Evolutionary conservation across 2,329 filamentous ascomycete species (phyloP), one percentile per base, ranked within the genome.

Genomic region (Fusarium albosuccineum): DNA sequence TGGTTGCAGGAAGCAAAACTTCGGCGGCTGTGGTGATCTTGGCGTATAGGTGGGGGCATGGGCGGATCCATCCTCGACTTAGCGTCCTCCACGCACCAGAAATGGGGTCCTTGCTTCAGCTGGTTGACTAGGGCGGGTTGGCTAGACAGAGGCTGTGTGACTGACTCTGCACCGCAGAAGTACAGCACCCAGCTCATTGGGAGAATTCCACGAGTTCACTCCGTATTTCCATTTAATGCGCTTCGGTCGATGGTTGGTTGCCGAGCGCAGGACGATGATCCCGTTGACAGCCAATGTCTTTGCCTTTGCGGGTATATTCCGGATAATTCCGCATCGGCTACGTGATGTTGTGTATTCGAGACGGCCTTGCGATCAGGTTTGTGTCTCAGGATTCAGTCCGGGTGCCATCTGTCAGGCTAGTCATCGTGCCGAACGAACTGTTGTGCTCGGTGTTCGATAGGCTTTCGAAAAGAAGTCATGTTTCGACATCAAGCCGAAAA

Each of bases 241-340:
- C 44, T 55, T 52, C 52, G 37, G 52, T 39, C 41, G 33, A 60
- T 33, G 9, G 50, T 44, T 16, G 37, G 57, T 60, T 58, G 53
- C 49, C 49, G 46, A 22, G 45, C 39, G 52, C 59, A 64, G 62
- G 54, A 72, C 71, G 70, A 69, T 74, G 69, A 72, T 76, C 74
- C 76, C 78, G 77, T 80, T 75, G 79, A 81, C 82, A 83, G 62
- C 79, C 80, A 80, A 81, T 82, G 82, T 78, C 81, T 75, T 9
- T 75, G 76, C 71, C 74, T 75, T 71, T 65, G 65, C 70, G 70
- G 62, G 55, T 50, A 75, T 77, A 82, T 79, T 67, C 77, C 80
- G 69, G 81, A 81, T 82, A 79, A 74, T 72, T 67, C 67, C 66
- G 71, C 68, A 54, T 68, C 72, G 71, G 75, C 75, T 74, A 79